These are phyloP conservation scores for Narthecium ossifragum DNA, from an alignment of 106 monocot species.

Conservation along the genomic window DNA sequence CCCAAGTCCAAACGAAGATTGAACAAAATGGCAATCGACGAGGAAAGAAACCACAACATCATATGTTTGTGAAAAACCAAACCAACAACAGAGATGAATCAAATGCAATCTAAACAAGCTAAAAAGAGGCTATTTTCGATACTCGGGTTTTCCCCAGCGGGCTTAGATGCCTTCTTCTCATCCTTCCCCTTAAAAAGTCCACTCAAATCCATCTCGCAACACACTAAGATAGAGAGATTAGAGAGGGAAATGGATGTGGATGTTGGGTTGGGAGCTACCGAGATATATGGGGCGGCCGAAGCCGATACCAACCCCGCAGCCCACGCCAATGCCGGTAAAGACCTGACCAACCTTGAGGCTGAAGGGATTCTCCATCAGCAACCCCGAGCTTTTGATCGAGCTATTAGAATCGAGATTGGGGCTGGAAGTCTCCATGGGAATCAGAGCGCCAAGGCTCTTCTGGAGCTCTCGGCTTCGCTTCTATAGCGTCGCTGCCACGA, in stretches of 20 bases:
- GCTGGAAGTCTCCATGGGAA: conserved; percentile 19
- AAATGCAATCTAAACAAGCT: background rate
- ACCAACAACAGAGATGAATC: background rate
- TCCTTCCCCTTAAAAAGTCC: background rate
- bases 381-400: conserved; percentile 10
- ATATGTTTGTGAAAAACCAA: background rate
- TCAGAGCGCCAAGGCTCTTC: too few relatives aligned
- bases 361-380: conserved; percentile 77
- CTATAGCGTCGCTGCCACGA: too few relatives aligned
- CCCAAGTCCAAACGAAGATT: too few relatives aligned
- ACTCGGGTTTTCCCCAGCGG: background rate
- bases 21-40: too few relatives aligned
- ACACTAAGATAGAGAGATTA: background rate
- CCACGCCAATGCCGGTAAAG: conserved; percentile 81
- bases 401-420: background rate
- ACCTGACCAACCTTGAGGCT: conserved; percentile 73
- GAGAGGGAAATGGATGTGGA: background rate
- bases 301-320: conserved; percentile 89
- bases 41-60: too few relatives aligned
- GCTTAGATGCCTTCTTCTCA: background rate
- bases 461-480: too few relatives aligned
- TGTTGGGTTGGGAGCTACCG: conserved; percentile 22
- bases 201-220: background rate
- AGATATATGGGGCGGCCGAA: conserved; percentile 70
- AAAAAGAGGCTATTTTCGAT: too few relatives aligned